Conservation (phyloP, 257 asterid species). For the Solanum clarkiae region DNA sequence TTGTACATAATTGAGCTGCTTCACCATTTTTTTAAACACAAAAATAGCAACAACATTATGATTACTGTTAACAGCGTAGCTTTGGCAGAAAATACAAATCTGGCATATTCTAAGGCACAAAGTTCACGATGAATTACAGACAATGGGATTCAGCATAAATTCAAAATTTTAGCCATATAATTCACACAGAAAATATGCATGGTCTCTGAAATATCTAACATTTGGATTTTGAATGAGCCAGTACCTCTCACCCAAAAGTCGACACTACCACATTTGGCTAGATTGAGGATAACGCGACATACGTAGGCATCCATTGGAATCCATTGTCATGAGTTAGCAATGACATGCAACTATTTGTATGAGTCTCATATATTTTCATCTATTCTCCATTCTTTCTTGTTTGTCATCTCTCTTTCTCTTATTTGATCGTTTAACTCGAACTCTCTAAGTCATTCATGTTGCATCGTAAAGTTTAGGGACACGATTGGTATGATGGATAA, state of each 20-base stretch:
- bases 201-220: not conserved
- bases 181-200: not conserved
- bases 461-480: no score
- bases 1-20: not conserved
- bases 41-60: not conserved
- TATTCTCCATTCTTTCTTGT: not conserved
- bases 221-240: not conserved
- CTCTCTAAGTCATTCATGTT: not conserved
- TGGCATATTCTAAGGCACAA: not conserved
- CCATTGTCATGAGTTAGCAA: not conserved
- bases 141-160: not conserved
- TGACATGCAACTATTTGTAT: not conserved
- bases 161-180: not conserved
- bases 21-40: not conserved
- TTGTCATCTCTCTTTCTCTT: not conserved
- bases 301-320: not conserved
- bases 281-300: not conserved
- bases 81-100: not conserved
- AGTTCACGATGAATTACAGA: not conserved
- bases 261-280: not conserved
- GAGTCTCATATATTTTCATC: not conserved
- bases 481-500: no score
- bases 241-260: not conserved
- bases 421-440: not conserved
- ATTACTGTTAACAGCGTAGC: not conserved